Percentiles rank a stretch among this genome's conserved stretches.
Evolutionary conservation across 169 alveolate genomes (phyloP).

Genomic region (Cryptosporidium tyzzeri): DNA sequence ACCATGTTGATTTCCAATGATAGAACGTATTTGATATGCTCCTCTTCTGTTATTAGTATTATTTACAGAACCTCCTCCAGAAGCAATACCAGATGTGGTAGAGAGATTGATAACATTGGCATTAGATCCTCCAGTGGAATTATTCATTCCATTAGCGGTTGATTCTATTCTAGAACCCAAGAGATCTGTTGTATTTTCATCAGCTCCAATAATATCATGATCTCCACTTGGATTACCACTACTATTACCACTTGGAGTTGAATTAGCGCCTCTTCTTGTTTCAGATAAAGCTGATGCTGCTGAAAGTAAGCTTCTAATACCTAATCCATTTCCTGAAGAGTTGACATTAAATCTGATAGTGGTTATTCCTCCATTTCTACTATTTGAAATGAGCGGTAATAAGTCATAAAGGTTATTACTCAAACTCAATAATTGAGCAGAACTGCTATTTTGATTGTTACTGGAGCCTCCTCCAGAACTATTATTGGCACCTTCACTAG

Average conservation of each 20-base stretch:
- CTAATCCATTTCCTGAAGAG: slow-evolving; percentile 28
- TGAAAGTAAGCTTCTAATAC: slow-evolving; percentile 18
- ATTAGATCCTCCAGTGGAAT: not conserved
- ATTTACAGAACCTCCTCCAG: not conserved
- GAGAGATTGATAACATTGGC: not conserved
- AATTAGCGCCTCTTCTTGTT: slow-evolving; percentile 36
- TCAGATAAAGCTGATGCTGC: slow-evolving; percentile 60
- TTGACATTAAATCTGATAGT: slow-evolving; percentile 60
- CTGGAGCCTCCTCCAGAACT: not conserved
- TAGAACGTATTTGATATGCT: slow-evolving; percentile 46
- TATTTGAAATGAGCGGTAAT: slow-evolving; percentile 53
- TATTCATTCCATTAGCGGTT: not conserved
- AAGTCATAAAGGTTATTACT: slow-evolving; percentile 38
- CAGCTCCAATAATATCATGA: not conserved
- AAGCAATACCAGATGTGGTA: not conserved
- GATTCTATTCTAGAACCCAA: not conserved
- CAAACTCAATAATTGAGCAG: slow-evolving; percentile 20
- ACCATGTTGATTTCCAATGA: slow-evolving; percentile 51
- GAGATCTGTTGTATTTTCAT: not conserved
- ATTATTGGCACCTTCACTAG: not conserved
- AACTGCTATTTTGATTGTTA: not conserved
- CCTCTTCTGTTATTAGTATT: slow-evolving; percentile 15
- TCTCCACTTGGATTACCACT: not conserved
- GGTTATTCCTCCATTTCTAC: slow-evolving; percentile 61
- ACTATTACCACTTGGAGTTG: not conserved